Base-by-base conservation (phyloP, 2,329 filamentous ascomycete species). In the Aspergillus hiratsukae region DNA sequence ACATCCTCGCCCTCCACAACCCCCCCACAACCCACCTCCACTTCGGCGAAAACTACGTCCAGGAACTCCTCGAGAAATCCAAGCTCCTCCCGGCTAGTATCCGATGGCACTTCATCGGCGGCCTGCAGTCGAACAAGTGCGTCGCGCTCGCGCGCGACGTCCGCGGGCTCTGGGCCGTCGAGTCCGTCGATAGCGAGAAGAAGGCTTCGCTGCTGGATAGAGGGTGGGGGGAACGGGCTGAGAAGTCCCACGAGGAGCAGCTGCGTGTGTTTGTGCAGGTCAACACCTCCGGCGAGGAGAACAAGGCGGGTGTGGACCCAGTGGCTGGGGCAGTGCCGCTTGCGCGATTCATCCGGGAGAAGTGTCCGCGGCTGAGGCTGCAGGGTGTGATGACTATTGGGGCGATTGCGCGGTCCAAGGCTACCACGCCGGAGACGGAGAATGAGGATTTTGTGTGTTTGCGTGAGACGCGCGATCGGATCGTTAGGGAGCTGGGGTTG, bases 361-460 rank as follows among this genome's bases (percentile, higher is more conserved):
- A 84, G 40, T 96, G 91, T 72, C 86, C 89, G 1, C 81, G 87
- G 70, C 78, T 99, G 40, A 78, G 83, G 55, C 78, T 99, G 2
- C 81, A 88, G 29, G 94, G 94, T 0, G 75, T 99, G 40, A 99
- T 99, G 94, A 99, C 94, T 1, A 97, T 99, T 68, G 94, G 94
- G 1, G 91, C 93, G 19, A 96, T 97, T 72, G 93, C 91, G 50
- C 79, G 93, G 60, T 94, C 89, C 65, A 83, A 85, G 66, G 90
- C 84, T 17, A 86, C 86, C 2, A 88, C 86, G 1, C 76, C 82
- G 0, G 91, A 89, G 64, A 87, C 80, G n/a, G 88, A 93, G 75
- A 97, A 97, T 72, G 91, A 95, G 73, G 94, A 99, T 75, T 97
- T 97, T 70, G 72, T 85, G 4, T 71, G 77, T 4, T 73, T 99